Percentiles rank a stretch among this genome's conserved stretches.
These are phyloP conservation scores for Kitagawia praeruptora DNA, from an alignment of 129 eudicot species.

Conservation along the genomic window DNA sequence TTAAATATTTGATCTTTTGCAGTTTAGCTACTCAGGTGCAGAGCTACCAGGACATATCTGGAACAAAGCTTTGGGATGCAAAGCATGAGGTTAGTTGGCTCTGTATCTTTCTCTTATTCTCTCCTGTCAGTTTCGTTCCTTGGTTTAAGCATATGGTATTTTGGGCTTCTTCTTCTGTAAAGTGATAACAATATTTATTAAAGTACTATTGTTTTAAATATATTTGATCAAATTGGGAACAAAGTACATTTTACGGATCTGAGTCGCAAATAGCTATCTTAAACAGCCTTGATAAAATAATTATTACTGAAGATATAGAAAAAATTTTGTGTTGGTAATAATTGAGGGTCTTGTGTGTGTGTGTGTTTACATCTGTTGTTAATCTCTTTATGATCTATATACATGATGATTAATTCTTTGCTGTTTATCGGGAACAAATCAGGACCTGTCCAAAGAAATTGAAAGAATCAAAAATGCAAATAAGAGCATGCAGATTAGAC, in stretches of 20 bases:
- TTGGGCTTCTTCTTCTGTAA: constrained; percentile 18
- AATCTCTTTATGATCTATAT: not conserved
- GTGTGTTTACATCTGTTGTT: no score
- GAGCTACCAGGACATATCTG: constrained; percentile 59
- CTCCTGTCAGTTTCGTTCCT: constrained; percentile 11
- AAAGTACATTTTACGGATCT: not conserved
- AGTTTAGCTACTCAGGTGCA: constrained; percentile 71
- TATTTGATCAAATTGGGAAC: not conserved
- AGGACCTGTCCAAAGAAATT: constrained; percentile 82
- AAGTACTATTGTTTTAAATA: not conserved
- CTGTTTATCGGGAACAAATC: not conserved
- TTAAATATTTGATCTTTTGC: not conserved
- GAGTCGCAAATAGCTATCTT: not conserved
- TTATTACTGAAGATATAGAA: no score
- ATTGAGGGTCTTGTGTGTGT: not conserved
- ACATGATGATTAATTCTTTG: not conserved
- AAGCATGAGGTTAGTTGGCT: constrained; percentile 64
- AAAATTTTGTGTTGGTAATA: not conserved
- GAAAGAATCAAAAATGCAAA: constrained; percentile 83
- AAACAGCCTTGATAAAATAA: not conserved
- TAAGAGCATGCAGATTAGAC: constrained; percentile 80
- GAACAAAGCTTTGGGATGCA: constrained; percentile 92
- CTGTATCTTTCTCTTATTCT: not conserved
- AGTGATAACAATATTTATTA: not conserved
- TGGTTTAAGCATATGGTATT: constrained; percentile 19